Evolutionary conservation across 2,329 filamentous ascomycete genomes (phyloP).

Genomic region (Clarireedia monteithiana): DNA sequence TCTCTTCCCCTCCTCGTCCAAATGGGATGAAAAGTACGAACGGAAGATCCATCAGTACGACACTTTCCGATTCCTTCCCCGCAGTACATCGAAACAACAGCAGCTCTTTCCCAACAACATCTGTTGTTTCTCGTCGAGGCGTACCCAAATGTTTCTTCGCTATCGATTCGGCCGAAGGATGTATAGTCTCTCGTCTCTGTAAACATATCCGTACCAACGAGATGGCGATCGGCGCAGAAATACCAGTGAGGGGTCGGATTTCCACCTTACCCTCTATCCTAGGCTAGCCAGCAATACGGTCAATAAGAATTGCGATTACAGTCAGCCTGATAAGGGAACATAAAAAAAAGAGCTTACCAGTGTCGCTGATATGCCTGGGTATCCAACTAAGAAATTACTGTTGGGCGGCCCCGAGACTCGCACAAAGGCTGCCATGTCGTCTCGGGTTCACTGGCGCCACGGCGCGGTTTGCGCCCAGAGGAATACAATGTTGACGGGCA

Average conservation of each 20-base stretch:
- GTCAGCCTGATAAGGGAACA: constrained; percentile 1
- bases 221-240: constrained; percentile 81
- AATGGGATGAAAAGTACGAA: constrained; percentile 98
- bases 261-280: constrained; percentile 97
- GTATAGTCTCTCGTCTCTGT: constrained; percentile 90
- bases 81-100: constrained; percentile 79
- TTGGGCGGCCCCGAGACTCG: constrained; percentile 96
- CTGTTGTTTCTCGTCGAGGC: constrained; percentile 80
- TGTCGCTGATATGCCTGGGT: constrained; percentile 95
- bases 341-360: constrained; percentile 57
- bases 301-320: constrained; percentile 11
- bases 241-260: constrained; percentile 78
- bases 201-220: constrained; percentile 92
- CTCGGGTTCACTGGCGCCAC: constrained; percentile 27
- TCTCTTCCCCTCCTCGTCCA: constrained; percentile 82
- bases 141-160: constrained; percentile 87
- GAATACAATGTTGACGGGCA: constrained; percentile 19
- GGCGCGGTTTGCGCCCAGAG: constrained; percentile 25
- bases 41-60: constrained; percentile 92
- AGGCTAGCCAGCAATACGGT: constrained; percentile 50
- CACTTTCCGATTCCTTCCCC: constrained; percentile 77
- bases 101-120: constrained; percentile 94
- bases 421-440: constrained; percentile 69
- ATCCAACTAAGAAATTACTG: constrained; percentile 92
- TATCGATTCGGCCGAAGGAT: constrained; percentile 89